Evolutionary conservation across 176 grass and related monocot species (phyloP).

Genomic region (Zea mays): Zm-B73-REFERENCE-NAM-5.0 NC_050097.1:59079501-59080000

Average conservation of each 20-base stretch:
- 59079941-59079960: constrained; percentile 14
- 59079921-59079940: constrained; percentile 30
- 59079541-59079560: too few species aligned
- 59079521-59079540: background rate
- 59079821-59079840: constrained; percentile 9
- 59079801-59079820: background rate
- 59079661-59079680: constrained; percentile 35
- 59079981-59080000: too few species aligned
- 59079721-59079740: constrained; percentile 7
- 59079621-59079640: background rate
- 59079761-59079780: constrained; percentile 33
- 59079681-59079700: constrained; percentile 40
- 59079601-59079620: background rate
- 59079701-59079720: constrained; percentile 35
- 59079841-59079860: constrained; percentile 28
- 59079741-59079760: background rate
- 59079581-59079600: background rate
- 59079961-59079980: background rate
- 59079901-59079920: constrained; percentile 19
- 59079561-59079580: constrained; percentile 10
- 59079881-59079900: constrained; percentile 51
- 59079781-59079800: constrained; percentile 24
- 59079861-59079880: constrained; percentile 42
- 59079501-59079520: background rate
- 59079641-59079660: constrained; percentile 33